Percentiles rank a stretch among this genome's conserved stretches.
Evolutionary conservation across 306 rosid genomes (phyloP).

Genomic region (Sophora flavescens): DNA sequence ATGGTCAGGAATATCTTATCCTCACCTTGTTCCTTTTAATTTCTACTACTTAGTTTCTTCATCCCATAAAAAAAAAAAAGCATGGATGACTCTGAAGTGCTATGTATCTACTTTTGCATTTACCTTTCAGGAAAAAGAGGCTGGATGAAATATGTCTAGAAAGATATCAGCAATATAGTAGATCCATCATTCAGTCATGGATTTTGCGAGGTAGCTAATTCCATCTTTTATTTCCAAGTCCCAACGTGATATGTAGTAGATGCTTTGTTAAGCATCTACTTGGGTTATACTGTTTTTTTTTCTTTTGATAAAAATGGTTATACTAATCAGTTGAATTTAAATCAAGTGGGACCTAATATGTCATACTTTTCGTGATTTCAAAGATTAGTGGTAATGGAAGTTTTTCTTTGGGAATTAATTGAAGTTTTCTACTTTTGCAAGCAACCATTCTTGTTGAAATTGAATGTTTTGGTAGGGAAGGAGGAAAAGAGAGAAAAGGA

Average conservation of each 20-base stretch:
- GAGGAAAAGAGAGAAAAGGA: no score
- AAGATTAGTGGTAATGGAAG: conserved; percentile 2
- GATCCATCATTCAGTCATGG: conserved; percentile 92
- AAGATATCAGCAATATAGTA: conserved; percentile 82
- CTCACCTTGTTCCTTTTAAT: background rate
- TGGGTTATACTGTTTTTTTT: background rate
- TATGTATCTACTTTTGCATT: background rate
- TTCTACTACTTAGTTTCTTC: background rate
- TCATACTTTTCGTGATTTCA: conserved; percentile 8
- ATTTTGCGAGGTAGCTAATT: conserved; percentile 78
- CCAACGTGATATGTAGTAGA: background rate
- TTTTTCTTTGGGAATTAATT: conserved; percentile 3
- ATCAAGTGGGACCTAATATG: background rate
- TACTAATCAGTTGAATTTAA: conserved; percentile 18
- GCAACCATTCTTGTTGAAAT: background rate
- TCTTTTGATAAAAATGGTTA: no score
- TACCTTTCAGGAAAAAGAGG: conserved; percentile 70
- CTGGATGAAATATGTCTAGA: conserved; percentile 87
- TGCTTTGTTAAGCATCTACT: background rate
- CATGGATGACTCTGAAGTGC: conserved; percentile 21
- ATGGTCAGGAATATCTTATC: background rate
- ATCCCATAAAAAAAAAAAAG: background rate
- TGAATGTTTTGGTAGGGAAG: no score
- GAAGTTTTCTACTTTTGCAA: background rate
- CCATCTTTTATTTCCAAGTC: conserved; percentile 19